Evolutionary conservation across 148 eudicot species (phyloP).

Genomic region (Arctostaphylos glauca): DNA sequence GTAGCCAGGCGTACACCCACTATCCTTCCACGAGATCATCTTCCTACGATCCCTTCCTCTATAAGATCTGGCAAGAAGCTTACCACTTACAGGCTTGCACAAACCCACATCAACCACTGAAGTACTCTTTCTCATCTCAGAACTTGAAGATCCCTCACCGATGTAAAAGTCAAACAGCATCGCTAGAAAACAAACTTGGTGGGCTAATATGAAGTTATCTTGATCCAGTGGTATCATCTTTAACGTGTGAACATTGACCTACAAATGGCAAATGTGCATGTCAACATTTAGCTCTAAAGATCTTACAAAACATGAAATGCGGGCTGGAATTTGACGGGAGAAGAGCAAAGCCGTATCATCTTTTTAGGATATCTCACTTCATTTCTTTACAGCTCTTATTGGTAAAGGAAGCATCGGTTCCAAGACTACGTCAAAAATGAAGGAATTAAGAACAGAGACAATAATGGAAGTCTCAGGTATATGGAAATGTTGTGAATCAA

Average conservation of each 20-base stretch:
- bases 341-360: too few species aligned
- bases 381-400: too few species aligned
- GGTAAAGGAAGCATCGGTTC: too few species aligned
- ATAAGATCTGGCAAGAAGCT: conserved; percentile 58
- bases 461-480: neutral
- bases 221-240: conserved; percentile 60
- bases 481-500: neutral
- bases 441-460: neutral
- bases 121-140: conserved; percentile 39
- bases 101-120: conserved; percentile 71
- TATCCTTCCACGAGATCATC: conserved; percentile 87
- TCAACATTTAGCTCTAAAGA: conserved; percentile 1
- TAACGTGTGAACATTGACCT: conserved; percentile 74
- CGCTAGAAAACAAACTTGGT: conserved; percentile 77
- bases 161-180: conserved; percentile 87
- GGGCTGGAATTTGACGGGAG: too few species aligned
- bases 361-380: too few species aligned
- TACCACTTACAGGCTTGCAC: conserved; percentile 66
- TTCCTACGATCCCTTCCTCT: conserved; percentile 87
- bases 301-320: too few species aligned
- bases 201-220: conserved; percentile 65
- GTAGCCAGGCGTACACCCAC: conserved; percentile 58
- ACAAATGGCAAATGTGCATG: conserved; percentile 19
- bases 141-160: conserved; percentile 46
- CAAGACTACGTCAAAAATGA: neutral